phyloP scores from a whole-genome alignment of 495 filamentous ascomycete genomes.

The Jackrogersella multiformis region DNA sequence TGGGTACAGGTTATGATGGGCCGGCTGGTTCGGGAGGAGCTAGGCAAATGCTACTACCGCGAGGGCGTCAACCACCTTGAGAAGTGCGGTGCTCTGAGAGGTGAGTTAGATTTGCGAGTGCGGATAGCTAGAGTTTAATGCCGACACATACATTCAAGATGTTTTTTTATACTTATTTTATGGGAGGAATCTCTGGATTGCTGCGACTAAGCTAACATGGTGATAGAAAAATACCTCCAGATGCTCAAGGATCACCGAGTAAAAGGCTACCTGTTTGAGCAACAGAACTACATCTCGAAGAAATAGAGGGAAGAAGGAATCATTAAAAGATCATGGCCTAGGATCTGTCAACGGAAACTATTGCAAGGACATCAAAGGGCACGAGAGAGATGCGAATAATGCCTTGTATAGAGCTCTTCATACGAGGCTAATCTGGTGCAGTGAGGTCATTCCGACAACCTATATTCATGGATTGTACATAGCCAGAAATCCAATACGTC shows the following conservation, averaged over 20 bases:
- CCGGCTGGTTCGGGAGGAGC: constrained; percentile 87
- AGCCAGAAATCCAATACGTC: not conserved
- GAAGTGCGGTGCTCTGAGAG: constrained; percentile 92
- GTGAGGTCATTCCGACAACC: not conserved
- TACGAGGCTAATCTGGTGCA: not conserved
- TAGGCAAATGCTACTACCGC: constrained; percentile 92
- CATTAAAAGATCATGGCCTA: not conserved
- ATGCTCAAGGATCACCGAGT: constrained; percentile 84
- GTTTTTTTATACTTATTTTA: too few species aligned
- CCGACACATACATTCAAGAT: too few species aligned
- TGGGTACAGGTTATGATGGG: constrained; percentile 99
- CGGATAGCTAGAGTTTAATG: too few species aligned
- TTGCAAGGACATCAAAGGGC: not conserved
- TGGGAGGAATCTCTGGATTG: not conserved
- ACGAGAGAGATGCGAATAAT: constrained; percentile 5
- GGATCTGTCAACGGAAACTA: constrained; percentile 11
- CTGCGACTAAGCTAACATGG: constrained; percentile 25
- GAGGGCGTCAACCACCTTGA: constrained; percentile 98
- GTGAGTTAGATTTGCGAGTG: constrained; percentile 63
- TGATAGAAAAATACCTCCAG: constrained; percentile 89
- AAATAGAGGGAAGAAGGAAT: constrained; percentile 37
- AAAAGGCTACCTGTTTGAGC: constrained; percentile 88
- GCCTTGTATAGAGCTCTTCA: constrained; percentile 13
- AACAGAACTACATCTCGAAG: constrained; percentile 83
- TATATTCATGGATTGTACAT: constrained; percentile 23